Evolutionary conservation across 2,329 filamentous ascomycete genomes (phyloP).

Genomic region (Colletotrichum godetiae): DNA sequence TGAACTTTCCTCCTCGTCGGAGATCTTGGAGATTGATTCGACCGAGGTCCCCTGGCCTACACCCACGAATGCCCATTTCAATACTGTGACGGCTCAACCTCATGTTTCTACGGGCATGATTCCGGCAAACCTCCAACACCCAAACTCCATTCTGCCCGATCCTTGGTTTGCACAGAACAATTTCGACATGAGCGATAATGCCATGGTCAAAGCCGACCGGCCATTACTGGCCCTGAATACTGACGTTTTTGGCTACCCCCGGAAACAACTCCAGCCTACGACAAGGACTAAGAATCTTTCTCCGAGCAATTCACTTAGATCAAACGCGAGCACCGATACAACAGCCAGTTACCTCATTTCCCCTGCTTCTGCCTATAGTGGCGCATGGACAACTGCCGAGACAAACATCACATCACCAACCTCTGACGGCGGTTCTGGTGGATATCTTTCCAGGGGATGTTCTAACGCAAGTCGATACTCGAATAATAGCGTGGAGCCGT

Average conservation of each 20-base stretch:
- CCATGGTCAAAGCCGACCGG: slow-evolving; percentile 38
- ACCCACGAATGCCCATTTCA: not conserved
- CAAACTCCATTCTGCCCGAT: slow-evolving; percentile 21
- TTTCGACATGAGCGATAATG: slow-evolving; percentile 35
- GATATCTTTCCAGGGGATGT: slow-evolving; percentile 41
- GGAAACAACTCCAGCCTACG: slow-evolving; percentile 39
- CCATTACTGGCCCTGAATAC: slow-evolving; percentile 54
- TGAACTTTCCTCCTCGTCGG: slow-evolving; percentile 61
- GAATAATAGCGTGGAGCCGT: slow-evolving; percentile 34
- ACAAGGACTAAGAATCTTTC: slow-evolving; percentile 55
- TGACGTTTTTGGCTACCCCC: slow-evolving; percentile 46
- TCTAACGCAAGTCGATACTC: slow-evolving; percentile 40
- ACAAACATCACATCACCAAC: slow-evolving; percentile 59
- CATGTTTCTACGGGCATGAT: not conserved
- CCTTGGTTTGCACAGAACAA: slow-evolving; percentile 19
- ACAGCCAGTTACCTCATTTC: slow-evolving; percentile 57
- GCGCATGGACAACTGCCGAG: slow-evolving; percentile 54
- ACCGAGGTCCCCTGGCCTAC: slow-evolving; percentile 48
- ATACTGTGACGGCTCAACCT: not conserved
- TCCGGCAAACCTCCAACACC: not conserved
- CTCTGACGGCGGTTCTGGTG: slow-evolving; percentile 51
- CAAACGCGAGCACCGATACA: slow-evolving; percentile 53
- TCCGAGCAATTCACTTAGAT: slow-evolving; percentile 61
- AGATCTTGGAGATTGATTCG: slow-evolving; percentile 66
- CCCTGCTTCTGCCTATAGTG: slow-evolving; percentile 58